A percentile compares a stretch with the other conserved stretches of the same genome.
These are phyloP conservation scores for Boletus subcaerulescens DNA, from an alignment of 768 basidiomycete species.

Conservation along the genomic window DNA sequence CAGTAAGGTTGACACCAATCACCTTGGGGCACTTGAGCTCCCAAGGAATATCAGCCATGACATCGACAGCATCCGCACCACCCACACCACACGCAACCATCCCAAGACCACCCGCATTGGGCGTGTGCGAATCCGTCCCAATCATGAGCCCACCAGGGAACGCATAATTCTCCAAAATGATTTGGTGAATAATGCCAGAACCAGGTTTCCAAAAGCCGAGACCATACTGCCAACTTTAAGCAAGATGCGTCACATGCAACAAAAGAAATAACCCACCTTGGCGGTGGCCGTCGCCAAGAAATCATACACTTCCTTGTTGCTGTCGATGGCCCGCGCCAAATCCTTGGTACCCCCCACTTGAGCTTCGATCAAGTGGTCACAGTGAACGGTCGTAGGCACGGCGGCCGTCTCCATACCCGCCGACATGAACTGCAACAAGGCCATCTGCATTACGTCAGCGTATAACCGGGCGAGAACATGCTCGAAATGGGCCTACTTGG, in stretches of 20 bases:
- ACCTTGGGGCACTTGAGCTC: constrained; percentile 99
- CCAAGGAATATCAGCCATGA: constrained; percentile 98
- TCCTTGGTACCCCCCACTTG: constrained; percentile 93
- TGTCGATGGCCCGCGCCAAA: constrained; percentile 84
- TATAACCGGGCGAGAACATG: constrained; percentile 13
- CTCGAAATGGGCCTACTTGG: constrained; percentile 49
- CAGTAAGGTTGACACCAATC: constrained; percentile 95
- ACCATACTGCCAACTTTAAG: constrained; percentile 62
- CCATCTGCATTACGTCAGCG: constrained; percentile 70
- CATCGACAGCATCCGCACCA: constrained; percentile 98
- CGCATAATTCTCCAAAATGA: constrained; percentile 98
- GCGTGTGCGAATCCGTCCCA: constrained; percentile 98
- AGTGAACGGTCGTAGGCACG: constrained; percentile 98
- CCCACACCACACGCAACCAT: constrained; percentile 99
- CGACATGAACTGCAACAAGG: constrained; percentile 99
- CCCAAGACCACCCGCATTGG: constrained; percentile 98
- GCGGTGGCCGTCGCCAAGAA: constrained; percentile 97
- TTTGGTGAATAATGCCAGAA: constrained; percentile 98
- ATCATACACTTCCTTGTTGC: constrained; percentile 99
- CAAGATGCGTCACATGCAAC: not conserved
- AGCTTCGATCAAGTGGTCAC: constrained; percentile 98
- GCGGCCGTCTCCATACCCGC: constrained; percentile 97
- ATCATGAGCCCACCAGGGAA: constrained; percentile 99
- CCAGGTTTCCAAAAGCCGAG: constrained; percentile 99
- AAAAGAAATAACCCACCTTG: constrained; percentile 50